Percentiles rank a stretch among this genome's conserved stretches.
These are phyloP conservation scores for Mortierella sp. DNA, from an alignment of 371 early-diverging fungal genomes.

Conservation along the genomic window DNA sequence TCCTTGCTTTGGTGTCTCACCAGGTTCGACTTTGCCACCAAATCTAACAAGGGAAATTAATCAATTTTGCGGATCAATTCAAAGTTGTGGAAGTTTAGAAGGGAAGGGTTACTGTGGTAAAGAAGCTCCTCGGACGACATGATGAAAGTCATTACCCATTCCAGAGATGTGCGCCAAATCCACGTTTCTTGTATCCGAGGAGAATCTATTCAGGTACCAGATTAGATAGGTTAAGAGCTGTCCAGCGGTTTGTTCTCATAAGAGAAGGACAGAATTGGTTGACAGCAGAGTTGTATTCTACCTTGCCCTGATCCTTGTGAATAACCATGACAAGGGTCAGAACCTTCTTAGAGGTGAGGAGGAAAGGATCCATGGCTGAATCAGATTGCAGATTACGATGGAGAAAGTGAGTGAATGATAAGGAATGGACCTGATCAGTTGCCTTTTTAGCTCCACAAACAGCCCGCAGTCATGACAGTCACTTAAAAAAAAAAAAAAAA, in stretches of 20 bases:
- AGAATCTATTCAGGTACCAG: constrained; percentile 68
- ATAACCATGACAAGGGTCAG: constrained; percentile 46
- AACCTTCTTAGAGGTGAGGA: constrained; percentile 42
- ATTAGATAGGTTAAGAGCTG: too few relatives aligned
- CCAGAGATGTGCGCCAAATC: constrained; percentile 72
- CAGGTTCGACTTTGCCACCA: constrained; percentile 78
- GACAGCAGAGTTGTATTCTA: not conserved
- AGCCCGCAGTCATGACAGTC: too few relatives aligned
- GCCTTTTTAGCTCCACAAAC: too few relatives aligned
- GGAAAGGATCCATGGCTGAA: constrained; percentile 28
- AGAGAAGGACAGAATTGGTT: constrained; percentile 12
- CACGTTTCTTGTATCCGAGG: constrained; percentile 81
- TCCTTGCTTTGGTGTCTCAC: constrained; percentile 70
- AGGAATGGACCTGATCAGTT: too few relatives aligned
- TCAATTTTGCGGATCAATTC: too few relatives aligned
- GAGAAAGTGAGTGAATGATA: too few relatives aligned
- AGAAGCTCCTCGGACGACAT: not conserved
- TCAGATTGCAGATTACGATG: too few relatives aligned
- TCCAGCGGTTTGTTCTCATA: too few relatives aligned
- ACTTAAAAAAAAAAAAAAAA: too few relatives aligned
- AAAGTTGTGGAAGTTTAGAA: too few relatives aligned
- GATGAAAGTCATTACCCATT: constrained; percentile 70
- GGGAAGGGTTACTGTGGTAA: not conserved
- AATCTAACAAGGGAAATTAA: constrained; percentile 52
- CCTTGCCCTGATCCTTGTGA: constrained; percentile 37